Evolutionary conservation across 768 basidiomycete genomes (phyloP), one percentile per base, ranked within the genome.

Genomic region (Fistulinella prunicolor): DNA sequence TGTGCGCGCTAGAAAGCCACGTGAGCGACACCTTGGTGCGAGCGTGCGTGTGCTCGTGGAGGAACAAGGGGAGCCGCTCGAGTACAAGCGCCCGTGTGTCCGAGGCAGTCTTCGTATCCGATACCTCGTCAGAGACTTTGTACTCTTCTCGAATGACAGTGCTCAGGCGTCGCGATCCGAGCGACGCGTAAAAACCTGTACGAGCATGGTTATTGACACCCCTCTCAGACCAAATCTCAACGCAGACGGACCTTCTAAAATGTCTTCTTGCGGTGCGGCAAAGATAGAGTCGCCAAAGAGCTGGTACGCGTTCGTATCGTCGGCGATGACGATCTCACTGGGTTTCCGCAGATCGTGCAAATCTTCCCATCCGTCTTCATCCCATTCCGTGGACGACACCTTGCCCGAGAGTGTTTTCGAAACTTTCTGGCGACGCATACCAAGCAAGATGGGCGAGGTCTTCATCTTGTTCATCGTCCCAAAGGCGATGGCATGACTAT

Each of bases 51-150:
- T 94, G 88, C 58, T 97, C 95, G 44, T 95, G 86, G 5, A 98
- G 74, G 71, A 98, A 97, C 24, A 99, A 71, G 0, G 94, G 90
- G 17, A 96, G 70, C 26, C 94, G 74, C 67, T 97, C 89, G 22
- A 95, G 68, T 12, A 94, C 81, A 30, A 91, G 73, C 3, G 73
- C 57, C 3, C 81, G 80, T 9, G 75, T 76, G 9, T 85, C 80
- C 1, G 60, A 54, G 3, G 83, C 78, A 21, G 68, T 64, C 52
- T 73, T 77, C 0, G 77, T 72, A 34, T 73, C 65, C 34, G 62
- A 67, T 17, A 82, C 63, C 61, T 88, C 83, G 12, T 65, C 65
- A 4, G 76, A 70, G 0, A 81, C 74, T 43, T 80, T 77, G 58
- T 90, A 88, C 26, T 89, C 85, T 58, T 94, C 91, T 51, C 78